Percentiles rank a stretch among this genome's conserved stretches.
Evolutionary conservation across 2,329 filamentous ascomycete species (phyloP).

Genomic region (Sclerotinia sclerotiorum): DNA sequence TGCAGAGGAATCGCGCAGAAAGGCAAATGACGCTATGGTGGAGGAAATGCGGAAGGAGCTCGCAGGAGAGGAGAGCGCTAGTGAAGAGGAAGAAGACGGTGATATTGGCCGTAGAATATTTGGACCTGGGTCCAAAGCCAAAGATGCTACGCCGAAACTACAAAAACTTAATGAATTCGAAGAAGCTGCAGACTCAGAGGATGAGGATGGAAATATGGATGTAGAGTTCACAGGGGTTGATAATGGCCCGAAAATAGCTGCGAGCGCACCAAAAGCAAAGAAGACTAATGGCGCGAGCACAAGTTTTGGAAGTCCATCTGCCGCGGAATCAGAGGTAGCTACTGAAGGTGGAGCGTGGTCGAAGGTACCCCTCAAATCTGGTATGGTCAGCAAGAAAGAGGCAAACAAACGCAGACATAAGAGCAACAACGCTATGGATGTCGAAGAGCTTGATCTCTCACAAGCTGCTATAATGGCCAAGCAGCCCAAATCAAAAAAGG

Average conservation of each 20-base stretch:
- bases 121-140: constrained; percentile 52
- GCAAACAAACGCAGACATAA: constrained; percentile 39
- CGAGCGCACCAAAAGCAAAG: constrained; percentile 20
- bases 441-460: constrained; percentile 40
- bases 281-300: constrained; percentile 24
- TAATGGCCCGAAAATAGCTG: constrained; percentile 20
- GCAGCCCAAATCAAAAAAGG: constrained; percentile 35
- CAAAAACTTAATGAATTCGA: constrained; percentile 55
- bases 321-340: constrained; percentile 22
- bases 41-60: constrained; percentile 70
- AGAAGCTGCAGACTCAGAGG: constrained; percentile 54
- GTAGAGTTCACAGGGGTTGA: constrained; percentile 28
- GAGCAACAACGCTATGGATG: constrained; percentile 38
- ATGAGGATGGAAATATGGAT: constrained; percentile 42
- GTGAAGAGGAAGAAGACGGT: constrained; percentile 52
- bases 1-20: constrained; percentile 74
- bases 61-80: constrained; percentile 59
- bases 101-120: constrained; percentile 71
- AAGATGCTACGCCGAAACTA: constrained; percentile 39
- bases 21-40: constrained; percentile 76
- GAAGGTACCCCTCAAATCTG: constrained; percentile 33
- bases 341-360: constrained; percentile 41
- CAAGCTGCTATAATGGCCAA: constrained; percentile 39
- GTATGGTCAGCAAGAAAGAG: constrained; percentile 34
- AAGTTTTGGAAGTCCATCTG: constrained; percentile 1